A percentile compares a stretch with the other conserved stretches of the same genome.
These are phyloP conservation scores for Beta corolliflora DNA, from an alignment of 179 eudicot species.

Conservation along the genomic window DNA sequence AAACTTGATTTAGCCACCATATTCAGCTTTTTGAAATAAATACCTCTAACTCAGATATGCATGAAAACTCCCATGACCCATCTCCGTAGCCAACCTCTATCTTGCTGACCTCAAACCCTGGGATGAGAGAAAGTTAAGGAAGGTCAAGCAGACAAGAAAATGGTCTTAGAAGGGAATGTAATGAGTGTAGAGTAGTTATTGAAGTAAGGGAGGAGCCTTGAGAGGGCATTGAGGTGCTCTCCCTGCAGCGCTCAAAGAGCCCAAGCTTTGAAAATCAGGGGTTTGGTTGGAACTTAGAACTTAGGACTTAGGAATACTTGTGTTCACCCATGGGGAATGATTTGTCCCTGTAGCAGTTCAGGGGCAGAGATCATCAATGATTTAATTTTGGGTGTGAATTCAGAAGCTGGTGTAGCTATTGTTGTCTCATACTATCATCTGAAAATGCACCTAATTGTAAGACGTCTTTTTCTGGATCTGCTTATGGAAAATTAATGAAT, in stretches of 20 bases:
- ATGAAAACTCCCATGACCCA: no score
- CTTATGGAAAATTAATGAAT: conserved; percentile 6
- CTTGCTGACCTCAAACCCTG: background rate
- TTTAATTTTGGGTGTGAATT: no score
- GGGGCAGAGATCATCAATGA: background rate
- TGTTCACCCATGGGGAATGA: background rate
- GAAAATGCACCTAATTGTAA: background rate
- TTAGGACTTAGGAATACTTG: background rate
- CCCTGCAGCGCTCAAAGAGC: background rate
- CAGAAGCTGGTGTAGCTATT: conserved; percentile 14
- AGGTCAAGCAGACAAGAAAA: background rate
- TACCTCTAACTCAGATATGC: background rate
- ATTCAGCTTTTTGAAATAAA: background rate
- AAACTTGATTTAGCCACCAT: background rate
- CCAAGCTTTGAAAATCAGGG: background rate
- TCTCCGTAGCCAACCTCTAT: background rate
- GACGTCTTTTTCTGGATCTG: background rate
- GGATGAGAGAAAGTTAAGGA: background rate
- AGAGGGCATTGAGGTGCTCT: conserved; percentile 1
- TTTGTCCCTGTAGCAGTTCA: background rate
- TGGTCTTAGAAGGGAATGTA: background rate
- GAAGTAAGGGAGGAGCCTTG: background rate
- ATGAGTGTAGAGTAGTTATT: background rate
- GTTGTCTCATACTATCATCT: background rate
- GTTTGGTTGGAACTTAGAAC: background rate